Evolutionary conservation across 2,329 filamentous ascomycete species (phyloP).

Genomic region (Diaporthe velutina): DNA sequence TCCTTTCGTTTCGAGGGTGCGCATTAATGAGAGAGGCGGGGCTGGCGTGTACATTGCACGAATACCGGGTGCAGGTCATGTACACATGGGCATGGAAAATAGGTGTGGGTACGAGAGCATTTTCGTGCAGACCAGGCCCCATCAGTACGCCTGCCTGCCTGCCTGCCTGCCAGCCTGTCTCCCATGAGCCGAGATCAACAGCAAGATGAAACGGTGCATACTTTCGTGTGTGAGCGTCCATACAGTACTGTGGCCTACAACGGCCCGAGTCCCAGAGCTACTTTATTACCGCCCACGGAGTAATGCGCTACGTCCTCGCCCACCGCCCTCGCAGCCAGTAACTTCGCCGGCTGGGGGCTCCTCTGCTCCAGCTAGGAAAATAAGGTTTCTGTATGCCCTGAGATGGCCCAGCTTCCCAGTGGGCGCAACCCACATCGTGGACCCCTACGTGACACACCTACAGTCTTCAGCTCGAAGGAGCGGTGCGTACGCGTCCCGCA

Average conservation of each 20-base stretch:
- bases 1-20: constrained; percentile 6
- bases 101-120: background rate
- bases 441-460: background rate
- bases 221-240: too few relatives aligned
- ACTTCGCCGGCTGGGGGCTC: background rate
- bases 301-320: background rate
- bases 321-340: background rate
- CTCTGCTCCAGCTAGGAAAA: constrained; percentile 5
- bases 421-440: constrained; percentile 25
- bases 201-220: constrained; percentile 28
- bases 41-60: background rate
- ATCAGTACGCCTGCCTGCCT: background rate
- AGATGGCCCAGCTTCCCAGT: background rate
- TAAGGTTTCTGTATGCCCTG: constrained; percentile 22
- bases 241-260: background rate
- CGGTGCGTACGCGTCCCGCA: constrained; percentile 23
- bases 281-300: background rate
- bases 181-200: constrained; percentile 30
- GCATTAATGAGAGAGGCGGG: constrained; percentile 3
- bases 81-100: background rate
- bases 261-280: background rate
- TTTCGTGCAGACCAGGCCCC: constrained; percentile 22
- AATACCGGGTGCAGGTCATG: background rate
- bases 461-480: constrained; percentile 7
- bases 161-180: background rate